Evolutionary conservation across 352 stramenopile species (phyloP), one percentile per base, ranked within the genome.

Genomic region (Phytopythium aichiense): DNA sequence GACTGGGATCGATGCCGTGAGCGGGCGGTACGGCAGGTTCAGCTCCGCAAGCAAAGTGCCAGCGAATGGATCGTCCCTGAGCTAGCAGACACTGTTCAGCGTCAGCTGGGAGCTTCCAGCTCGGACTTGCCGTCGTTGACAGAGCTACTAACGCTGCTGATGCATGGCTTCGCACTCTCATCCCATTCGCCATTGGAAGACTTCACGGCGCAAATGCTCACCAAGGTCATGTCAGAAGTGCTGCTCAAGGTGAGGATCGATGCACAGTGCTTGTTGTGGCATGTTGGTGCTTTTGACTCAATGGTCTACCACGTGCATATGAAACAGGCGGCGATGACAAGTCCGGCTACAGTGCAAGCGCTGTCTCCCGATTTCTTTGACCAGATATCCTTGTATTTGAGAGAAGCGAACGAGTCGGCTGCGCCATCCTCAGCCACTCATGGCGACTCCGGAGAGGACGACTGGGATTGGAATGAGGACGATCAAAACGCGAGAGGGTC

Each of bases 41-140:
- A 92, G 59, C 67, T 90, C 23, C 64, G 64, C 11, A 77, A 75
- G 33, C 63, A 88, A 65, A 66, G 68, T 33, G 77, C 65, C 4
- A 43, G 59, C 16, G 84, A 91, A 60, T 91, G 80, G 81, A 89
- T 91, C 61, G 64, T 93, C 22, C 80, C 79, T 25, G 84, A 91
- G 61, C 56, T 91, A 23, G 74, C 75, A 33, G 81, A 93, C 56
- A 66, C 66, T 13, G 69, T 89, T n/a, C 76, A 89, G 51, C 78
- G 83, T 31, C 48, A 40, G 22, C 58, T 46, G 40, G 28, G 52
- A 22, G 35, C 22, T 53, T 59, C 55, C 60, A 77, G 30, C 51
- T 18, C 28, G 50, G 64, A 74, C 5, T 61, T 56, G 25, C 45
- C 66, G 53, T 73, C 71, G 35, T 60, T 90, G 18, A 61, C 66